phyloP scores from a whole-genome alignment of 331 rosid genomes.

The Erythrophleum ivorense region DNA sequence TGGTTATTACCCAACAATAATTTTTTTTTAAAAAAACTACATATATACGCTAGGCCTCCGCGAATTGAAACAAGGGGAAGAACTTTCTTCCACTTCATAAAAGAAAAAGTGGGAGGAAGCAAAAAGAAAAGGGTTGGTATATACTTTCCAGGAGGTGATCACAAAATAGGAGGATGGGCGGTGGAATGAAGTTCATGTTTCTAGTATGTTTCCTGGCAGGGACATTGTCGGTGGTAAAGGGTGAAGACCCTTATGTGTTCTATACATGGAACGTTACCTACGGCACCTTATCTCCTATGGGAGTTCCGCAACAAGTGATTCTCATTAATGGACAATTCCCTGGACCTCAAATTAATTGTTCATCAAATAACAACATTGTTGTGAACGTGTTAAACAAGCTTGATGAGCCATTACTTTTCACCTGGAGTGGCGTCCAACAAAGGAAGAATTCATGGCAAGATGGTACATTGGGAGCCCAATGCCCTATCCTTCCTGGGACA shows the following conservation, averaged over 20 bases:
- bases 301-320: slow-evolving; percentile 5
- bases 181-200: not conserved
- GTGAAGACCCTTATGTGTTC: not conserved
- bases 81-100: not conserved
- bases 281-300: not conserved
- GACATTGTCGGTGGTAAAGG: not conserved
- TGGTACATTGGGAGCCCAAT: slow-evolving; percentile 18
- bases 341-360: not conserved
- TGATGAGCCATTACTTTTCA: slow-evolving; percentile 2
- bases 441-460: slow-evolving; percentile 26
- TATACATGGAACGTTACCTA: not conserved
- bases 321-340: slow-evolving; percentile 19
- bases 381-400: slow-evolving; percentile 15
- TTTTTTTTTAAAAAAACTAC: not conserved
- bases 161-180: not conserved
- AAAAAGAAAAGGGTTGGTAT: not conserved
- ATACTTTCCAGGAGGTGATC: not conserved
- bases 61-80: not conserved
- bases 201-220: not conserved
- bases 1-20: not conserved
- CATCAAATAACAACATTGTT: slow-evolving; percentile 7
- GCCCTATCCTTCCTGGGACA: slow-evolving; percentile 16
- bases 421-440: not conserved
- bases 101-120: not conserved
- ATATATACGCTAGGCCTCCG: not conserved